Evolutionary conservation across 2,329 filamentous ascomycete species (phyloP).

Genomic region (Sclerotinia spermophila): DNA sequence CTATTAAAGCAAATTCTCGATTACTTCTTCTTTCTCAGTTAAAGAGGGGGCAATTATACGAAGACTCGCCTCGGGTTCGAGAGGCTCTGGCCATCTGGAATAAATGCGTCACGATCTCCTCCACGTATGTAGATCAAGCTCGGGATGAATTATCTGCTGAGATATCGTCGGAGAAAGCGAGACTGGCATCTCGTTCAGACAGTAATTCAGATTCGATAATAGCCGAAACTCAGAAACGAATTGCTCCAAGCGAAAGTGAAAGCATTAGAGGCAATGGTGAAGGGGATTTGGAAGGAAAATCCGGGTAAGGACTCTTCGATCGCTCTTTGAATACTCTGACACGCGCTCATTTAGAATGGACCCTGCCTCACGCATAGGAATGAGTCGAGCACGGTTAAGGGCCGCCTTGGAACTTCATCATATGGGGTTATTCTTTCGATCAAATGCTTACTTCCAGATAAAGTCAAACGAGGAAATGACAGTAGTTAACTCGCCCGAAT

Average conservation of each 20-base stretch:
- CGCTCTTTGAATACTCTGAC: not conserved
- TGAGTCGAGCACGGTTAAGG: conserved; percentile 64
- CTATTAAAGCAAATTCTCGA: conserved; percentile 66
- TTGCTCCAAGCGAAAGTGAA: not conserved
- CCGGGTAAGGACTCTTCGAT: conserved; percentile 33
- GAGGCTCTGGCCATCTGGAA: conserved; percentile 71
- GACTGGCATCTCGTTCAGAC: not conserved
- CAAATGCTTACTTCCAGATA: conserved; percentile 79
- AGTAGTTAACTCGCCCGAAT: conserved; percentile 62
- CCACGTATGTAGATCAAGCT: conserved; percentile 56
- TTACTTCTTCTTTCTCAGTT: conserved; percentile 60
- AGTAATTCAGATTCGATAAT: not conserved
- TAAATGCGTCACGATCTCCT: conserved; percentile 49
- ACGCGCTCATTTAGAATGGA: not conserved
- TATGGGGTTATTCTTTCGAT: conserved; percentile 78
- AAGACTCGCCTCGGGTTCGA: conserved; percentile 65
- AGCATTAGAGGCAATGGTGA: not conserved
- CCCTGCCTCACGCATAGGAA: conserved; percentile 45
- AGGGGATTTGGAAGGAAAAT: conserved; percentile 20
- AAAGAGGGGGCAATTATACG: conserved; percentile 71
- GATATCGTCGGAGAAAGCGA: conserved; percentile 20
- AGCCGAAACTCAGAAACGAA: not conserved
- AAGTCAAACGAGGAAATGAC: conserved; percentile 67
- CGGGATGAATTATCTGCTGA: conserved; percentile 58
- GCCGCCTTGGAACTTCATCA: conserved; percentile 76